Evolutionary conservation across 257 asterid species (phyloP), one percentile per base, ranked within the genome.

Genomic region (Nicotiana benthamiana): DNA sequence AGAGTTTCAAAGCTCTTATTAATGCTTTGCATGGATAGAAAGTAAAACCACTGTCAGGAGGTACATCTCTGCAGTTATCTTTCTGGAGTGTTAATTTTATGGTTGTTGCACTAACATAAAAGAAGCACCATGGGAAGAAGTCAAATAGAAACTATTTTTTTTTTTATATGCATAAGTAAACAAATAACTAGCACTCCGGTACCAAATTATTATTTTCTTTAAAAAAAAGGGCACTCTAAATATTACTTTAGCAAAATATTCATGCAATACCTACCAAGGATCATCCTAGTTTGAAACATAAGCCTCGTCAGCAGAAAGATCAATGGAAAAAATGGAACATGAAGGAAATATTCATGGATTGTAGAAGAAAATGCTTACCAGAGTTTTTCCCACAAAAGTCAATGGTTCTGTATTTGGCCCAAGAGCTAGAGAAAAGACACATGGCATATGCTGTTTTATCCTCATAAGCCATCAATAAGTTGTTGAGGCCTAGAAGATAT

Each of bases 381-480:
- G 88, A 1, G 97, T 95, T 84, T 93, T 91, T 22, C 99, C 98
- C 26, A 83, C 57, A 87, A 95, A 95, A 24, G 98, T 91, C 80
- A 95, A 80, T 63, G 98, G 99, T 81, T 95, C 97, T 24, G 83
- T 77, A 86, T 90, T 80, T 81, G 99, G 96, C 57, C 97, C 99
- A 82, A 93, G 88, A 84, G 97, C 93, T 52, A 95, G 92, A 30
- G 99, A 95, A 88, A 95, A 95, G 54, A 93, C 82, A 82, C 70
- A 95, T 97, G 59, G 99, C 99, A 84, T 88, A 93, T 15, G 99
- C 98, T 43, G 99, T 89, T 88, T 93, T 95, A 83, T 95, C 98
- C 9, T 95, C 97, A 81, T 93, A 95, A 20, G 98, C 97, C 96
- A 89, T 89, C 91, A 95, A 84, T 75, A 95, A 79, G 86, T 93